Conservation (phyloP, 75 land plant genomes). For the Pseudotsuga menziesii region DNA sequence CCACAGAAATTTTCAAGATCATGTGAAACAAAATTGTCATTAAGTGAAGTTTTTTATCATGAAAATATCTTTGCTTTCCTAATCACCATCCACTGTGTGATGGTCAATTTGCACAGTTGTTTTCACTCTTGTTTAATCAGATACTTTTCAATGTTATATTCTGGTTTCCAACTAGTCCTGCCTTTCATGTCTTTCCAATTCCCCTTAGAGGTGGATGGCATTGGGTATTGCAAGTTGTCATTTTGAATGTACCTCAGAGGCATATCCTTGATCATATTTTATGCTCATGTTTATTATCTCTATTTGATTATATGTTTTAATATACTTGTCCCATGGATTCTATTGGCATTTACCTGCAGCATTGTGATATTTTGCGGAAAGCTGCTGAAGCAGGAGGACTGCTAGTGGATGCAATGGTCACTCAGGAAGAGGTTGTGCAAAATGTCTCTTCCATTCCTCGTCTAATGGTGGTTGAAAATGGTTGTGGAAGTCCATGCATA, state of each 20-base stretch:
- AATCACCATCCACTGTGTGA: background rate
- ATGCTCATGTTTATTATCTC: background rate
- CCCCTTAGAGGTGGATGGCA: background rate
- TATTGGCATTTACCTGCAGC: constrained; percentile 37
- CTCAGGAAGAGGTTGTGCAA: constrained; percentile 31
- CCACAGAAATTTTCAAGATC: background rate
- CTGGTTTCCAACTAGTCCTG: background rate
- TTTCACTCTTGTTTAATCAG: background rate
- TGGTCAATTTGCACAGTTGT: background rate
- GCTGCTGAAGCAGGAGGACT: constrained; percentile 98
- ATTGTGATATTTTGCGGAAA: constrained; percentile 83
- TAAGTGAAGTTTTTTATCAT: background rate
- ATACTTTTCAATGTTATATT: background rate
- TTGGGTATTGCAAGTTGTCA: background rate
- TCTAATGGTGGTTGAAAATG: constrained; percentile 94
- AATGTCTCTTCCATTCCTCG: constrained; percentile 53
- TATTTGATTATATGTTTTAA: background rate
- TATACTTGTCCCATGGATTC: no score
- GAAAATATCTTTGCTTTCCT: background rate
- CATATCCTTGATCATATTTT: background rate
- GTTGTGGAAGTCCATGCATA: constrained; percentile 95
- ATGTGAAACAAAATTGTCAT: background rate
- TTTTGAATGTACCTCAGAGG: background rate
- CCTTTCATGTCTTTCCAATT: background rate
- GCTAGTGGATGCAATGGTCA: constrained; percentile 71